Base-by-base conservation (phyloP, 768 basidiomycete species). In the Mycena vulgaris region DNA sequence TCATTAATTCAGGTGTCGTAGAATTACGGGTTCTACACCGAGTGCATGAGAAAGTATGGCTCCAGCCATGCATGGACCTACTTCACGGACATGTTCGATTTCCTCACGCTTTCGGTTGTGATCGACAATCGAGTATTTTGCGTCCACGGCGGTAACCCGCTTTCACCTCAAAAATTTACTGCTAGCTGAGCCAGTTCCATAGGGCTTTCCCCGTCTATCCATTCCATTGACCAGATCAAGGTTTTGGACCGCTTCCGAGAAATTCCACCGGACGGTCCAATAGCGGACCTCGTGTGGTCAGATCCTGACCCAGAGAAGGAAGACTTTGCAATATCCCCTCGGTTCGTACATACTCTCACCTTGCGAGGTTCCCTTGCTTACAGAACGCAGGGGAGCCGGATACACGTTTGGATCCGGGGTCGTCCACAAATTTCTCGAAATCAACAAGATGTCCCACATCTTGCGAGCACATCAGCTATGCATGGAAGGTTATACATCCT, bases 71-170 rank as follows among this genome's bases (percentile, higher is more conserved):
- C 98, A 37, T 99, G 98, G 98, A 96, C 95, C 30, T 98, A 99
- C 81, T 99, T 99, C 78, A 99, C 98, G 68, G 98, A 99, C 83
- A 98, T 99, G 97, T 99, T 99, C 81, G 98, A 99, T 85, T 99
- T 96, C 84, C 83, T 99, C 74, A 99, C 98, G 14, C 86, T 99
- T 65, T 96, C 95, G 37, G 97, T 97, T 65, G 98, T 99, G 70
- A 98, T 99, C 75, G 98, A 99, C 83, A 96, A 99, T 84, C 92
- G 92, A 77, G 98, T 99, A 87, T 98, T 99, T 81, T 99, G 98
- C 76, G 97, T 99, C 13, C 98, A 99, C 75, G 98, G 98, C 75
- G 97, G 97, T 95, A 75, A 21, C 3, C 63, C 86, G 80, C 52
- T 71, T 63, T 59, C 52, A 30, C 53, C 23, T 42, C 65, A 55